phyloP scores from a whole-genome alignment of 257 asterid species.

The Fraxinus excelsior region DNA sequence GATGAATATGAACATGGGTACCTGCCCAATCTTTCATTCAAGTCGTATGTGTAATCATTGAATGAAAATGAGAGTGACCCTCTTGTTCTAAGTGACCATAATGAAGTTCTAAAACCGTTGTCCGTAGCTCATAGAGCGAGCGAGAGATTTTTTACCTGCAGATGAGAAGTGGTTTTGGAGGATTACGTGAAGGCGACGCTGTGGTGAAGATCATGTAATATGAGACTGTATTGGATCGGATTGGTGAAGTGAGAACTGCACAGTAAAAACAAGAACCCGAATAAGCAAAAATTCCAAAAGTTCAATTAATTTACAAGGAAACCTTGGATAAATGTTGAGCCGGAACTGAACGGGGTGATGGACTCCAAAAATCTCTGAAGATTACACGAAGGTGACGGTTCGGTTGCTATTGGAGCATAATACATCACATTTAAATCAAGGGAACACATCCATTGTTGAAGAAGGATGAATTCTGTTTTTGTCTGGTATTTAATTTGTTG shows the following conservation, averaged over 20 bases:
- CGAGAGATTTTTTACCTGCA: constrained; percentile 34
- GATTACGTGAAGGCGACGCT: background rate
- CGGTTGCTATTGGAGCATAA: too few relatives aligned
- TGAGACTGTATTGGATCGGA: background rate
- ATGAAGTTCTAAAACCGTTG: constrained; percentile 56
- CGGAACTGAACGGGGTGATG: too few relatives aligned
- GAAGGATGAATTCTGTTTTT: too few relatives aligned
- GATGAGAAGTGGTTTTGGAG: constrained; percentile 23
- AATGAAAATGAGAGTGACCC: constrained; percentile 49
- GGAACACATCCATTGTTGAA: too few relatives aligned
- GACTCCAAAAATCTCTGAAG: too few relatives aligned
- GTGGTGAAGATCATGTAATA: background rate
- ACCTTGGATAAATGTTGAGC: too few relatives aligned
- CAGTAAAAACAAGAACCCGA: too few relatives aligned
- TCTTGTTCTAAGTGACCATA: constrained; percentile 50
- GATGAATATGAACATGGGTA: constrained; percentile 51
- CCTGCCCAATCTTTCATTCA: constrained; percentile 36
- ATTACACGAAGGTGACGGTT: too few relatives aligned
- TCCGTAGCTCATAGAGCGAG: constrained; percentile 49
- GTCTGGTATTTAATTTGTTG: too few relatives aligned
- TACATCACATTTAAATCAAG: too few relatives aligned
- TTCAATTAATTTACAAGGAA: too few relatives aligned
- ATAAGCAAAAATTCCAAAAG: too few relatives aligned
- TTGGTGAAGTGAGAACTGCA: constrained; percentile 17
- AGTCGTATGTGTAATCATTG: constrained; percentile 42